Percentiles rank a stretch among this genome's conserved stretches.
Evolutionary conservation across 306 rosid genomes (phyloP).

Genomic region (Inga laurina): DNA sequence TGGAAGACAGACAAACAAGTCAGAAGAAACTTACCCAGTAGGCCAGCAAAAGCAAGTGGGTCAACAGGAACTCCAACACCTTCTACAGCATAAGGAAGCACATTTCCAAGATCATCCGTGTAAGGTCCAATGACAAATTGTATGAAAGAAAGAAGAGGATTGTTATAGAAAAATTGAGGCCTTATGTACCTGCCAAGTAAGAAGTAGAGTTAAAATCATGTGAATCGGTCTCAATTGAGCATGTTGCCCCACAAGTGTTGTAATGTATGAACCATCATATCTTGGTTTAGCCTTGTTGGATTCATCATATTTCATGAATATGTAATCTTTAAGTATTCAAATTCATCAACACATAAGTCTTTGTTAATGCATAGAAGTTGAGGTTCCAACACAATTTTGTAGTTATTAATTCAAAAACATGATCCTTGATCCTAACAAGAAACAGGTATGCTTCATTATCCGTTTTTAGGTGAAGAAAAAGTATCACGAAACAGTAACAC

Average conservation of each 20-base stretch:
- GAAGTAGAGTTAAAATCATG: background rate
- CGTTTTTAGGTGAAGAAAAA: constrained; percentile 1
- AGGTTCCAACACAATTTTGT: background rate
- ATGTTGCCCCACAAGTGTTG: too few species aligned
- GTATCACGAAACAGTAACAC: background rate
- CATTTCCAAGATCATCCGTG: constrained; percentile 93
- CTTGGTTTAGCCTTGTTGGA: background rate
- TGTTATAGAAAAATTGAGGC: constrained; percentile 90
- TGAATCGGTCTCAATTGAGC: background rate
- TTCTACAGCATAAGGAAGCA: constrained; percentile 90
- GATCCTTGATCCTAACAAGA: background rate
- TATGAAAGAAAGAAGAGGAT: constrained; percentile 85
- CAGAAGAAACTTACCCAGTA: constrained; percentile 56
- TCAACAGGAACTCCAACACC: constrained; percentile 99
- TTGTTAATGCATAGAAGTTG: constrained; percentile 5
- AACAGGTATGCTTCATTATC: background rate
- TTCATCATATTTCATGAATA: constrained; percentile 8
- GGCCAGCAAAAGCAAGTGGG: constrained; percentile 97
- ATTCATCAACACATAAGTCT: background rate
- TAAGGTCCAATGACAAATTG: constrained; percentile 89
- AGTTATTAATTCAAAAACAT: background rate
- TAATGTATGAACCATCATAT: background rate
- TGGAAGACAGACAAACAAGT: background rate
- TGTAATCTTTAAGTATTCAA: background rate
- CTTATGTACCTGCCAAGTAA: constrained; percentile 75